Evolutionary conservation across 768 basidiomycete genomes (phyloP).

Genomic region (Mycena rebaudengoi): DNA sequence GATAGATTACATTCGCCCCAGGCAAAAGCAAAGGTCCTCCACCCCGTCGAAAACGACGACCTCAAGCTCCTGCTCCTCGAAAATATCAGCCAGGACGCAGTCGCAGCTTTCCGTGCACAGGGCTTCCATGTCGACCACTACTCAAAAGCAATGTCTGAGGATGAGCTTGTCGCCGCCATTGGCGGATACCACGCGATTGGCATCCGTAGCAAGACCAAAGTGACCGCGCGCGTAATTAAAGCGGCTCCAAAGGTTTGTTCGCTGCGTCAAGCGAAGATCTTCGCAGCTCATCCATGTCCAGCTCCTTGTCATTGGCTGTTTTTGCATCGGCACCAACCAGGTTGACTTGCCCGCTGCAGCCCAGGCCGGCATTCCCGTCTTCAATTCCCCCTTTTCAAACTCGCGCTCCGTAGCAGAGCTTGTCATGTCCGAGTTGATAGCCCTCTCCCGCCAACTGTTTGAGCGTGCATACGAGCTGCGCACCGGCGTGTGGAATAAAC

Average conservation of each 20-base stretch:
- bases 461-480: constrained; percentile 91
- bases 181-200: constrained; percentile 92
- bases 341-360: constrained; percentile 89
- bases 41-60: constrained; percentile 83
- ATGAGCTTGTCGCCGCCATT: constrained; percentile 88
- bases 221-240: constrained; percentile 89
- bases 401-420: constrained; percentile 99
- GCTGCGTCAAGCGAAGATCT: background rate
- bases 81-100: constrained; percentile 94
- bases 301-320: constrained; percentile 97
- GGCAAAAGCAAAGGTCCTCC: constrained; percentile 68
- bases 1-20: too few species aligned
- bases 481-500: constrained; percentile 96
- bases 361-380: constrained; percentile 92
- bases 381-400: constrained; percentile 99
- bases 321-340: constrained; percentile 99
- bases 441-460: constrained; percentile 91
- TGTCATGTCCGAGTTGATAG: constrained; percentile 93
- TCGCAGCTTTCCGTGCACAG: constrained; percentile 76
- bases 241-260: constrained; percentile 81
- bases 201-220: constrained; percentile 97
- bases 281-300: constrained; percentile 41
- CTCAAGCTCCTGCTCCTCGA: constrained; percentile 88
- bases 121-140: constrained; percentile 94
- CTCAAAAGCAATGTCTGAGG: constrained; percentile 87